These are phyloP conservation scores for Aphanomyces astaci DNA, from an alignment of 352 stramenopile species.

Conservation along the genomic window DNA sequence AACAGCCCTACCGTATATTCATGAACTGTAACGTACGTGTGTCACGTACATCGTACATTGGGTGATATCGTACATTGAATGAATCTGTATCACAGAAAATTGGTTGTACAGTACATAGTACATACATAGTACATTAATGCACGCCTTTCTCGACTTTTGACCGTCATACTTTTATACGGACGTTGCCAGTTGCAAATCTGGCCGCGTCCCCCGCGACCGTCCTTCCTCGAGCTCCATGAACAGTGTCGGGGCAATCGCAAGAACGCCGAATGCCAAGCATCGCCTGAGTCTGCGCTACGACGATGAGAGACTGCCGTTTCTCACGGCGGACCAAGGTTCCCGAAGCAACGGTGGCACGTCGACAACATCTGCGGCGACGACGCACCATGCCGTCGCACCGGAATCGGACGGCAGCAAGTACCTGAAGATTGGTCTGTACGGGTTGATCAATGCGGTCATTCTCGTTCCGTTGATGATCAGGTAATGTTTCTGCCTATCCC, in stretches of 20 bases:
- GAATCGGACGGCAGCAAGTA: conserved; percentile 19
- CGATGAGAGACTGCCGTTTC: conserved; percentile 12
- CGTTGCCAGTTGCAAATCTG: neutral
- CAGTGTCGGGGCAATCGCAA: conserved; percentile 65
- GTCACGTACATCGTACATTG: too few relatives aligned
- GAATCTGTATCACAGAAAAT: neutral
- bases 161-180: neutral
- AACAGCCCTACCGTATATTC: too few relatives aligned
- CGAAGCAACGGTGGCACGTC: neutral
- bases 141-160: neutral
- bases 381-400: neutral
- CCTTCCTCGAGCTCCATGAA: conserved; percentile 38
- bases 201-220: neutral
- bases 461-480: conserved; percentile 83
- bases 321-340: neutral
- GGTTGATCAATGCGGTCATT: conserved; percentile 92
- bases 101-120: neutral
- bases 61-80: neutral
- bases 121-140: neutral
- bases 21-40: too few relatives aligned
- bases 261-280: conserved; percentile 37
- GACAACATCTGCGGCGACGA: neutral
- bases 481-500: too few relatives aligned
- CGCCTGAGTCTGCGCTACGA: conserved; percentile 15
- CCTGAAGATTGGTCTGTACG: conserved; percentile 57